Evolutionary conservation across 257 asterid genomes (phyloP).

Genomic region (Gynochthodes officinalis): DNA sequence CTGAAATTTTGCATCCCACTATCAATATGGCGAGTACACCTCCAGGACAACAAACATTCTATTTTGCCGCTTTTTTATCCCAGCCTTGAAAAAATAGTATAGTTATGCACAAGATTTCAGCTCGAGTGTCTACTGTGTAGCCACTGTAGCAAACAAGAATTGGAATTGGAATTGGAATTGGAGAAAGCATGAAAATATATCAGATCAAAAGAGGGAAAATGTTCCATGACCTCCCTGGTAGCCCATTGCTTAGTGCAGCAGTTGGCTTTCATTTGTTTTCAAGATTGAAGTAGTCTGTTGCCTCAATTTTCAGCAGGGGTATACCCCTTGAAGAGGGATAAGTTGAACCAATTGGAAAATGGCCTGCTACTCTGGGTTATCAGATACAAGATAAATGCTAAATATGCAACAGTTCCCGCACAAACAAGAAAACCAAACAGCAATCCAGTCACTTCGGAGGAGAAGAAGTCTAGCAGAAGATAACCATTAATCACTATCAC

Average conservation of each 20-base stretch:
- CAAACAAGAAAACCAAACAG: constrained; percentile 54
- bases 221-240: constrained; percentile 10
- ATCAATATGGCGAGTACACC: neutral
- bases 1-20: neutral
- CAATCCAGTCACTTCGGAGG: constrained; percentile 65
- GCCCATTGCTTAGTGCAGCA: neutral
- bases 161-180: too few relatives aligned
- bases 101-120: constrained; percentile 5
- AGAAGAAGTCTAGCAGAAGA: constrained; percentile 77
- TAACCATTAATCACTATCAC: constrained; percentile 92
- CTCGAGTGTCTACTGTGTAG: neutral
- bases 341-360: constrained; percentile 42
- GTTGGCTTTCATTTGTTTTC: constrained; percentile 9
- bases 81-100: constrained; percentile 13
- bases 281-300: neutral
- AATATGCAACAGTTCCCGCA: constrained; percentile 59
- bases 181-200: neutral
- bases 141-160: too few relatives aligned
- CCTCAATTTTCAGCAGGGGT: constrained; percentile 32
- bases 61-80: constrained; percentile 14
- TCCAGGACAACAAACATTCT: constrained; percentile 14
- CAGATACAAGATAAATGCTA: constrained; percentile 66
- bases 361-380: constrained; percentile 50
- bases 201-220: neutral
- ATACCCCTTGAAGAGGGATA: constrained; percentile 37